A percentile compares a stretch with the other conserved stretches of the same genome.
Conservation (phyloP, 768 basidiomycete species). For the Panaeolus papilionaceus region DNA sequence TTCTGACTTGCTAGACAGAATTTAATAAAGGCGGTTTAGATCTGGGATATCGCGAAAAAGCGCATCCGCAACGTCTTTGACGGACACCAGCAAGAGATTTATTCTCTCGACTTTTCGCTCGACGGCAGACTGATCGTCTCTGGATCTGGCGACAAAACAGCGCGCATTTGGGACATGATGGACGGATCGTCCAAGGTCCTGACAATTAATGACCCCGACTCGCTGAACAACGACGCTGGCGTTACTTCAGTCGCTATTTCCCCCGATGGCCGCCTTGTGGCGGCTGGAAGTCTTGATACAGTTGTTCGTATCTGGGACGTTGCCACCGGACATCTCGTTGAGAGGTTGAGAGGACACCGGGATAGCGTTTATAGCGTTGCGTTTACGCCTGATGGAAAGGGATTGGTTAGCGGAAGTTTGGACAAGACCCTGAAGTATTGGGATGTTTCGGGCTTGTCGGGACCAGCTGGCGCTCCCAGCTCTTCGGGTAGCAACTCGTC, state of each 20-base stretch:
- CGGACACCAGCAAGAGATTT: constrained; percentile 93
- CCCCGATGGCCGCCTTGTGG: constrained; percentile 71
- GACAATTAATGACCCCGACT: constrained; percentile 60
- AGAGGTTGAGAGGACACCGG: constrained; percentile 76
- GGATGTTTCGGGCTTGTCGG: constrained; percentile 75
- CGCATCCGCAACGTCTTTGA: constrained; percentile 82
- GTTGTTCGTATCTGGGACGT: constrained; percentile 87
- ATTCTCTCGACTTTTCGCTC: constrained; percentile 90
- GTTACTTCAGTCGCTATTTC: constrained; percentile 84
- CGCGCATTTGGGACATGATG: constrained; percentile 54
- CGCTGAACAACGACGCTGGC: constrained; percentile 55
- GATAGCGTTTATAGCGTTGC: constrained; percentile 90
- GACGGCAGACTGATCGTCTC: constrained; percentile 89
- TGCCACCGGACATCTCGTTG: constrained; percentile 65
- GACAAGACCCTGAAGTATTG: constrained; percentile 90
- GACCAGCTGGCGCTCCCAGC: not conserved
- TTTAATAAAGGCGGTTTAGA: constrained; percentile 46
- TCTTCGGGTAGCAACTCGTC: not conserved
- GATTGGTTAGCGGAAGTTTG: constrained; percentile 89
- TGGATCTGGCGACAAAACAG: constrained; percentile 77
- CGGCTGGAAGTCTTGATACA: constrained; percentile 76
- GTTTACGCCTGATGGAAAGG: constrained; percentile 92
- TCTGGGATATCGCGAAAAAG: constrained; percentile 90
- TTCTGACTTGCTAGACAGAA: constrained; percentile 42
- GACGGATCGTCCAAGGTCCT: constrained; percentile 47